A percentile compares a stretch with the other conserved stretches of the same genome.
Evolutionary conservation across 768 basidiomycete genomes (phyloP).

Genomic region (Lactifluus volemus): DNA sequence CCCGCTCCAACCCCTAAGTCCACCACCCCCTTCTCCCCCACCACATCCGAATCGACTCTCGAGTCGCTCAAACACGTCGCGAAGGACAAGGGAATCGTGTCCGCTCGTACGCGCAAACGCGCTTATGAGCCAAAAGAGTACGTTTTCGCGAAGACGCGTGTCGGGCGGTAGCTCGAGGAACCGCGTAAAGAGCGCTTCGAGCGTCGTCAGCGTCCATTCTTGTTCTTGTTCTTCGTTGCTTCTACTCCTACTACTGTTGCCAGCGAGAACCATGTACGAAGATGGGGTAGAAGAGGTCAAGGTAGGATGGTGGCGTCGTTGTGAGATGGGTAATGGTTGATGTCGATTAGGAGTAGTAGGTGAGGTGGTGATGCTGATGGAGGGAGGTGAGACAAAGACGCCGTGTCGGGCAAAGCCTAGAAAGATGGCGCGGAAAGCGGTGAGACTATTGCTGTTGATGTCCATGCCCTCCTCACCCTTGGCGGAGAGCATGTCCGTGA

Average conservation of each 20-base stretch:
- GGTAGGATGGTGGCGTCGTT: background rate
- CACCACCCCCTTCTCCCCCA: no score
- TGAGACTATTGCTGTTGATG: constrained; percentile 23
- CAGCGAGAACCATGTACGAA: no score
- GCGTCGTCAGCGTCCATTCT: constrained; percentile 49
- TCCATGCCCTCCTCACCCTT: background rate
- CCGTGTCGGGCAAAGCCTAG: constrained; percentile 65
- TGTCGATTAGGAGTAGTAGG: no score
- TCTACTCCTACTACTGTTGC: no score
- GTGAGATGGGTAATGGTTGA: background rate
- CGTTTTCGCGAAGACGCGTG: constrained; percentile 35
- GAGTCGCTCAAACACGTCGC: constrained; percentile 47
- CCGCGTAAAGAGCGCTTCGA: constrained; percentile 47
- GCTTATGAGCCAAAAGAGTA: constrained; percentile 58
- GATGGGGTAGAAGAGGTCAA: no score
- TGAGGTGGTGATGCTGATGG: background rate
- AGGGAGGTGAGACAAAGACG: constrained; percentile 12
- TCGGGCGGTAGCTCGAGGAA: constrained; percentile 51
- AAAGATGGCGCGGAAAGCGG: constrained; percentile 64
- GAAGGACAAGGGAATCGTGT: constrained; percentile 40
- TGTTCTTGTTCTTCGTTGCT: background rate
- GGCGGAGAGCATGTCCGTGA: constrained; percentile 54
- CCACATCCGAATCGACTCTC: constrained; percentile 39
- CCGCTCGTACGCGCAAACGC: constrained; percentile 57
- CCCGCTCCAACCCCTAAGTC: constrained; percentile 24